Base-by-base conservation (phyloP, 306 rosid species). In the Senna tora region DNA sequence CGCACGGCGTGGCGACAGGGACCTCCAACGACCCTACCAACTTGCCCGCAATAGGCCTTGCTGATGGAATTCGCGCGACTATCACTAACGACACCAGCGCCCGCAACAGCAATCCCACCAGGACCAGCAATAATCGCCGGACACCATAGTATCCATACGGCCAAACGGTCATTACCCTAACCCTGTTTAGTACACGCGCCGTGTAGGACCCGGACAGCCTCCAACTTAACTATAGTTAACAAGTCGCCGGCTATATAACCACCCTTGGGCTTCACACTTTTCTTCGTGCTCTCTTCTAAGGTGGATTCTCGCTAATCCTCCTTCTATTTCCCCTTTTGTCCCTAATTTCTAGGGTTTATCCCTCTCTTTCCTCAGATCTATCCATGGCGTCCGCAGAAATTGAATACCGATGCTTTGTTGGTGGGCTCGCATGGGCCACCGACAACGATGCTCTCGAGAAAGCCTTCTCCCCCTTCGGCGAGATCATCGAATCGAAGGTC, bases 351-450 rank as follows among this genome's bases (percentile, higher is more conserved):
- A 34, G 75, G 64, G 51, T 84, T 76, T 4, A 6, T 1, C 7
- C 20, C 10, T 36, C 8, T 36, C 39, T 36, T 7, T 6, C 1
- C 4, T 6, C 6, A 33, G 14, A 16, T 25, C 30, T 25, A 25
- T 30, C 53, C 3, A 93, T 94, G 98, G 86, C 91, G 34, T 75
- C 96, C 0, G 80, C 87, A 1, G 96, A 88, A 9, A 22, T 80
- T 61, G 99, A 94, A 74, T 94, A 0, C 84, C 65, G 99, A 9
- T 91, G 97, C 87, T 94, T 94, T 21, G 97, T 94, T 67, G 99
- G 97, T 39, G 98, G 99, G 83, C 96, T 94, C 7, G 99, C 99
- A 0, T 94, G 99, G 99, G 97, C 99, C 91, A 94, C 99, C 81
- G 99, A 94, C 67, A 73, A 14, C 53, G 84, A 82, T 0, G 81